Base-by-base conservation (phyloP, 1,284 basidiomycete genomes). In the Cyathus olla region DNA sequence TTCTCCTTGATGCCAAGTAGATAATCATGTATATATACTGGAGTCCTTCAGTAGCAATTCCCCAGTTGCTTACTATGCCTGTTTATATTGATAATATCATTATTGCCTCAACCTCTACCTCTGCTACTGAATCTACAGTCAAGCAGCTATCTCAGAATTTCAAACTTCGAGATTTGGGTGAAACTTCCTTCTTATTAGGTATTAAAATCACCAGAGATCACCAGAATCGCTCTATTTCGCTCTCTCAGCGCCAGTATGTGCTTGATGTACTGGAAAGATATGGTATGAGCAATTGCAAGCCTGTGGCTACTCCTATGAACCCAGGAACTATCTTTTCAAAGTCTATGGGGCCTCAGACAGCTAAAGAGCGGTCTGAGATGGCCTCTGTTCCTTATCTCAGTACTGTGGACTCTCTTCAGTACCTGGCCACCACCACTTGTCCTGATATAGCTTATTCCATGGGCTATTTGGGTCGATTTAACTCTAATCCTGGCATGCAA, bases 171-270 rank as follows among this genome's bases (percentile, higher is more conserved):
- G 74, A 80, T 46, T 60, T 82, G 1, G 77, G 76, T 0, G 65
- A 69, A 27, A 74, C 73, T 1, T 57, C 57, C 1, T 76, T 64
- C 59, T 59, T 83, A 1, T 68, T 83, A 3, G 79, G 76, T 27
- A 72, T 83, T 27, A 70, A 79, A 55, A 70, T 83, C 22, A 62
- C 60, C 2, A 61, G 72, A 1, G 70, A 82, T 57, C 63, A 66
- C 1, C 29, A 59, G 1, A 59, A 60, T 1, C 61, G 60, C 6
- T 72, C 65, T 4, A 54, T 83, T 10, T 48, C 54, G 0, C 65
- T 83, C 19, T 75, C 70, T 2, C 80, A 84, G 57, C 53, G 58
- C 0, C 72, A 73, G 9, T 81, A 82, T 60, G 68, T 75, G 27
- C 47, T 73, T 2, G 60, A 69, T 19, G 67, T 82, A 8, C 74